Conservation (phyloP, 208 protist species). For the Crithidia acanthocephali region DNA sequence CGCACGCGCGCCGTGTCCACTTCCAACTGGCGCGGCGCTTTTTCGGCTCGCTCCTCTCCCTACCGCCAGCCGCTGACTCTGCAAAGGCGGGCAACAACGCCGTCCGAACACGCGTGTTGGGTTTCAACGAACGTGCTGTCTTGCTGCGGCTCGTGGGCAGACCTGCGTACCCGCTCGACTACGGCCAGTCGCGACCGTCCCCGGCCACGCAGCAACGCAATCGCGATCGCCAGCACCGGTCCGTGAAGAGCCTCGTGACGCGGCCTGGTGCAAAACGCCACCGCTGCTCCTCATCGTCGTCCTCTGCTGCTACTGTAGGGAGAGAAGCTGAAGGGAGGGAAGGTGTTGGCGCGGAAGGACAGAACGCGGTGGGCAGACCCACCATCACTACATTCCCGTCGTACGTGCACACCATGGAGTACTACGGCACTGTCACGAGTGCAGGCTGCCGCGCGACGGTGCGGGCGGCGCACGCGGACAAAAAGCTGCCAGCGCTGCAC, state of each 20-base stretch:
- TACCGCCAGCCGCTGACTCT: not conserved
- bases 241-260: not conserved
- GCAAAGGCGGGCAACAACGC: not conserved
- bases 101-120: slow-evolving; percentile 34
- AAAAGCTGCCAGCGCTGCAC: slow-evolving; percentile 22
- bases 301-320: too few species aligned
- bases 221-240: not conserved
- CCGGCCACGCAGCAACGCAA: slow-evolving; percentile 14
- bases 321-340: too few species aligned
- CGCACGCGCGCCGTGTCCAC: slow-evolving; percentile 17
- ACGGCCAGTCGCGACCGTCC: slow-evolving; percentile 27
- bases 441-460: slow-evolving; percentile 50
- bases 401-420: slow-evolving; percentile 20
- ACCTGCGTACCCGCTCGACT: slow-evolving; percentile 47
- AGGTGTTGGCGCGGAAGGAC: not conserved
- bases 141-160: slow-evolving; percentile 57
- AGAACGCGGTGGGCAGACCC: not conserved
- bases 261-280: slow-evolving; percentile 3
- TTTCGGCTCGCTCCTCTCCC: slow-evolving; percentile 22
- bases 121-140: slow-evolving; percentile 45
- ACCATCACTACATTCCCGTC: not conserved
- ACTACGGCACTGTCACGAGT: slow-evolving; percentile 42
- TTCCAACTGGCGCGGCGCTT: slow-evolving; percentile 36
- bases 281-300: not conserved
- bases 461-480: slow-evolving; percentile 24